Conservation (phyloP, 2,329 filamentous ascomycete genomes). For the Colletotrichum sp. region DNA sequence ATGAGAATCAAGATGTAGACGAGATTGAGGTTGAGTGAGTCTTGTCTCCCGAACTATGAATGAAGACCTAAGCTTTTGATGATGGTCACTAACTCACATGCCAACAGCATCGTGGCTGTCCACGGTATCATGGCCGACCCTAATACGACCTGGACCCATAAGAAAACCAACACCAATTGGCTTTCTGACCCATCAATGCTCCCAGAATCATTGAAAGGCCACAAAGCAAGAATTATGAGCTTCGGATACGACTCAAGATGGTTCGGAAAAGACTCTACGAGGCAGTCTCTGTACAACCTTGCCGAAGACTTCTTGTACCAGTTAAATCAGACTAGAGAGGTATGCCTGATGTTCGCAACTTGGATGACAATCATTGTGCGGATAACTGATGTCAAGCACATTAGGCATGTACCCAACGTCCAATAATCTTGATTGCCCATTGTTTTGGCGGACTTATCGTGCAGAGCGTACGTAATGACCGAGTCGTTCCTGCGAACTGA, state of each 20-base stretch:
- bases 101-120: not conserved
- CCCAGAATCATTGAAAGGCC: not conserved
- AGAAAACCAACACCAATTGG: not conserved
- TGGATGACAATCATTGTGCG: not conserved
- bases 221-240: not conserved
- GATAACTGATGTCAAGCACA: not conserved
- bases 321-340: not conserved
- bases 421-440: not conserved
- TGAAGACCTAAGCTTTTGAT: not conserved
- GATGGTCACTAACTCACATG: not conserved
- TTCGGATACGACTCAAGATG: not conserved
- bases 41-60: not conserved
- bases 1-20: not conserved
- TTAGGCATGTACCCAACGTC: not conserved
- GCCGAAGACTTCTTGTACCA: not conserved
- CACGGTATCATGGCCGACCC: not conserved
- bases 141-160: conserved; percentile 7
- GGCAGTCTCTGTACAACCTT: not conserved
- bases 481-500: not conserved
- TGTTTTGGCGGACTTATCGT: not conserved
- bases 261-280: not conserved
- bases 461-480: not conserved
- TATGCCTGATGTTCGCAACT: not conserved
- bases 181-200: not conserved
- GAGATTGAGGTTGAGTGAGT: not conserved